A percentile compares a stretch with the other conserved stretches of the same genome.
Conservation (phyloP, 2,329 filamentous ascomycete genomes). For the Zalaria sp. region DNA sequence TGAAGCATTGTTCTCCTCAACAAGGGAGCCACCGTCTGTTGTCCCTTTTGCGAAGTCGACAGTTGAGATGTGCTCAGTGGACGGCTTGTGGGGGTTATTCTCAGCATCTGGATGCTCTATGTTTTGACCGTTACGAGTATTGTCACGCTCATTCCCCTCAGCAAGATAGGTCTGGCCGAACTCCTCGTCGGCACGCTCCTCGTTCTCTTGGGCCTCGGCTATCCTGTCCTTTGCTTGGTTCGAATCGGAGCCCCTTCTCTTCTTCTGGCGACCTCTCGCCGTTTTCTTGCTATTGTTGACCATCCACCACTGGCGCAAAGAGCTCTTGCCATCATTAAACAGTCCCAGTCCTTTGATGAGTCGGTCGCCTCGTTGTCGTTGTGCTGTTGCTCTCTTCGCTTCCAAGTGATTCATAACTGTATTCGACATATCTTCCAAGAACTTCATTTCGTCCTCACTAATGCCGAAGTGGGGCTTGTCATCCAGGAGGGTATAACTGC, state of each 20-base stretch:
- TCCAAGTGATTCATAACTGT: constrained; percentile 49
- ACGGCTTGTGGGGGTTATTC: not conserved
- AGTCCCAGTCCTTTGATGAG: constrained; percentile 39
- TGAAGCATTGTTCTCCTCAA: no score
- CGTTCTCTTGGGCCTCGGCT: not conserved
- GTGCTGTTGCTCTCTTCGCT: constrained; percentile 30
- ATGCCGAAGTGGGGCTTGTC: constrained; percentile 41
- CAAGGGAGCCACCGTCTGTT: not conserved
- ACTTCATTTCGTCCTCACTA: constrained; percentile 34
- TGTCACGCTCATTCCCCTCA: not conserved
- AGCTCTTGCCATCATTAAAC: constrained; percentile 19
- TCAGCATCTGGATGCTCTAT: not conserved
- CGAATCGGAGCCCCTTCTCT: constrained; percentile 1
- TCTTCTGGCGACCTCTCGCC: constrained; percentile 2
- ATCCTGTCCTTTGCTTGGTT: constrained; percentile 1
- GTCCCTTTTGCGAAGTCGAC: not conserved
- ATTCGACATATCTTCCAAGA: constrained; percentile 41
- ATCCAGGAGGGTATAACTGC: constrained; percentile 46
- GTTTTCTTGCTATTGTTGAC: constrained; percentile 3
- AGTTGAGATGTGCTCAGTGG: not conserved
- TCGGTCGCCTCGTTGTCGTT: constrained; percentile 37
- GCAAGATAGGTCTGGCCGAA: constrained; percentile 7
- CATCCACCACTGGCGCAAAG: constrained; percentile 15
- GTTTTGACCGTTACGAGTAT: not conserved
- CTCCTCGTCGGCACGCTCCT: constrained; percentile 8